Base-by-base conservation (phyloP, 1,284 basidiomycete genomes). In the Cutaneotrichosporon dermatis region DNA sequence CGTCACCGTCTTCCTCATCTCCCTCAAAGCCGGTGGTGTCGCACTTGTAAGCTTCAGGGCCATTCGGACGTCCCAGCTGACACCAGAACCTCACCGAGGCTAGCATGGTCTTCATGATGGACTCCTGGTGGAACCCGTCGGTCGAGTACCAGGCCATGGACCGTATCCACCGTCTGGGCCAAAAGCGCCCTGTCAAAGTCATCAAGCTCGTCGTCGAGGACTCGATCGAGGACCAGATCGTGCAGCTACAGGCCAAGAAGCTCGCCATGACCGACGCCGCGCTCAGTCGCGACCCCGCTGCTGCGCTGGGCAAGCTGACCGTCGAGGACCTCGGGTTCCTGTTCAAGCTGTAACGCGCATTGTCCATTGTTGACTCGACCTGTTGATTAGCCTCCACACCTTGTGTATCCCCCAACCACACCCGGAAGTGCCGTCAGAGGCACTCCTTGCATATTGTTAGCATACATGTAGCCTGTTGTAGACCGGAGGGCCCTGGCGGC, bases 201-300 rank as follows among this genome's bases (percentile, higher is more conserved):
- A 91, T 92, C 75, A 94, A 98, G 72, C 83, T 98, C 41, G 89
- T 98, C 36, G 85, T 98, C 57, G 93, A 98, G 76, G 94, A 99
- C 75, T 92, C 90, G 65, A 97, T 99, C 67, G 95, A 99, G 76
- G 90, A 89, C 70, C 87, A 92, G 65, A 69, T 74, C 48, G 69
- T 81, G 8, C 79, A 94, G 83, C 82, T 99, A 12, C 95, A 98
- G 79, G 90, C 95, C 25, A 77, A 76, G 57, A 78, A 79, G 66
- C 66, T 79, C 53, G 76, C 77, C 35, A 78, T 79, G 74, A 79
- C 77, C 4, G 73, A 69, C 57, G 68, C 61, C 39, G 64, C 66
- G 12, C 61, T 72, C 57, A 57, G 70, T 50, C 66, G 68, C 13
- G 68, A 69, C 59, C 71, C 76, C 12, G 77, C 71, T 48, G 60